Evolutionary conservation across 2,329 filamentous ascomycete genomes (phyloP).

Genomic region (Colletotrichum ledebouriae): DNA sequence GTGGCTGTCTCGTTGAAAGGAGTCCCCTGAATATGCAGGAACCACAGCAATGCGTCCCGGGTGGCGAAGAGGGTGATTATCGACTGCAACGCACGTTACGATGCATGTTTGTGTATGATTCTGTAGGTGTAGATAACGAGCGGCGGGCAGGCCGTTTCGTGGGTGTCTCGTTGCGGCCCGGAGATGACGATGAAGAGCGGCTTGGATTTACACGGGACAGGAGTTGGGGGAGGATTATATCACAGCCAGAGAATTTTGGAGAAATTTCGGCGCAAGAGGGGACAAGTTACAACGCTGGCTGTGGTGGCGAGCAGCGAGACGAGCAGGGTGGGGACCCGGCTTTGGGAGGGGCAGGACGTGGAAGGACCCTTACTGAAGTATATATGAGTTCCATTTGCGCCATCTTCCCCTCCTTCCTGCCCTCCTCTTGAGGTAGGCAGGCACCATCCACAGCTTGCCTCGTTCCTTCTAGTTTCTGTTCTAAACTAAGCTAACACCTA

Average conservation of each 20-base stretch:
- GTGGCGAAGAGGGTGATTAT: neutral
- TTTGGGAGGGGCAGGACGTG: too few species aligned
- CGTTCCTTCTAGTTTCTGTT: too few species aligned
- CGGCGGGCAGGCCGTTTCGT: neutral
- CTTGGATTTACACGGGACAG: neutral
- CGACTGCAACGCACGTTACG: neutral
- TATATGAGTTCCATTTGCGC: too few species aligned
- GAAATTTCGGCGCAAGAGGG: slow-evolving; percentile 27
- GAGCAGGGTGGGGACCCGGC: neutral
- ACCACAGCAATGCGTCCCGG: slow-evolving; percentile 14
- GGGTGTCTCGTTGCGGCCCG: neutral
- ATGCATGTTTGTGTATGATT: neutral
- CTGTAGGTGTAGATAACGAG: neutral
- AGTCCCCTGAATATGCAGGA: slow-evolving; percentile 21
- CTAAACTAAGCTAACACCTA: too few species aligned
- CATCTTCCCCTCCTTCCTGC: neutral
- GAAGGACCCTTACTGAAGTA: too few species aligned
- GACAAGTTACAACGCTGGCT: neutral
- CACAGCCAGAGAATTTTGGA: slow-evolving; percentile 17
- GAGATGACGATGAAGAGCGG: neutral
- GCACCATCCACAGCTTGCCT: too few species aligned
- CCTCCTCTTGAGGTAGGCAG: too few species aligned
- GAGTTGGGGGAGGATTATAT: neutral
- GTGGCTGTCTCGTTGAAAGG: neutral
- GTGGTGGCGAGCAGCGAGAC: slow-evolving; percentile 1